Evolutionary conservation across 768 basidiomycete species (phyloP).

Genomic region (Tephrocybe sp.): DNA sequence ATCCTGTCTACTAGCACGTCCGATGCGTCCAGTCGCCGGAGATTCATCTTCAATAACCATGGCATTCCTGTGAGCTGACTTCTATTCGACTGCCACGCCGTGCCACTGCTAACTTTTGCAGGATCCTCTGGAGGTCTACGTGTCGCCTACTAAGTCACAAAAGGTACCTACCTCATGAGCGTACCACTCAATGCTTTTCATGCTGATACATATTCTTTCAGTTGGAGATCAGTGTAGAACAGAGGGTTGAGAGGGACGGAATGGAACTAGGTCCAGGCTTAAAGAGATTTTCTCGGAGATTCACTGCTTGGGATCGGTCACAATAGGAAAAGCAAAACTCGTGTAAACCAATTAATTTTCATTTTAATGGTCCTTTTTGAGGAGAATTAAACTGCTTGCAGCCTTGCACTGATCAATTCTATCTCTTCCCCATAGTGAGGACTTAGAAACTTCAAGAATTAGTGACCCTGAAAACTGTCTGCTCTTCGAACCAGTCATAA

Average conservation of each 20-base stretch:
- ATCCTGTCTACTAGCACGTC: constrained; percentile 1
- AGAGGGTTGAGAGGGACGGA: background rate
- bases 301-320: background rate
- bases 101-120: no score
- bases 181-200: no score
- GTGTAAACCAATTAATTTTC: no score
- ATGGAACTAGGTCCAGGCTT: background rate
- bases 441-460: no score
- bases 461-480: no score
- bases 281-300: background rate
- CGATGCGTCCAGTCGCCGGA: constrained; percentile 1
- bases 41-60: background rate
- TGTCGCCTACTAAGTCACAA: constrained; percentile 7
- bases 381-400: no score
- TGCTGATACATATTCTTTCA: no score
- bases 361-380: no score
- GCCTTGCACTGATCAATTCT: no score
- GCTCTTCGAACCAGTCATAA: no score
- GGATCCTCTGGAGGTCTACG: constrained; percentile 8
- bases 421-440: no score
- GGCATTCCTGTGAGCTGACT: constrained; percentile 1
- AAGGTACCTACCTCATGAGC: constrained; percentile 1
- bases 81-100: background rate
- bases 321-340: no score
- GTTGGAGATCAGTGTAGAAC: constrained; percentile 11